Percentiles rank a stretch among this genome's conserved stretches.
Evolutionary conservation across 2,329 filamentous ascomycete species (phyloP).

Genomic region (Apiospora phragmitis): DNA sequence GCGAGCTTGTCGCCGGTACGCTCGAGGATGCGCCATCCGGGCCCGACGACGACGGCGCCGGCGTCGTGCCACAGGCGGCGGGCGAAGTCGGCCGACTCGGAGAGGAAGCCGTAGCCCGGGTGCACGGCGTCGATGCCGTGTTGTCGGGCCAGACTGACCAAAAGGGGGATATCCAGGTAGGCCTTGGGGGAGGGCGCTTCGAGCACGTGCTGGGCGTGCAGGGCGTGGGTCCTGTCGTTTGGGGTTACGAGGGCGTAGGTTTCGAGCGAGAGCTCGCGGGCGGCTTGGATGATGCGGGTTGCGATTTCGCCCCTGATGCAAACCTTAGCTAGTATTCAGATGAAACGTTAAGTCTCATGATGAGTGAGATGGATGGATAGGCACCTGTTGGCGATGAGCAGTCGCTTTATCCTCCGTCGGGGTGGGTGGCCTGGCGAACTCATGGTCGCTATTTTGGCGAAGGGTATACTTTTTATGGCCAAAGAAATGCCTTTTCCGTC

Average conservation of each 20-base stretch:
- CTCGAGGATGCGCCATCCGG: conserved; percentile 51
- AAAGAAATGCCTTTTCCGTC: too few species aligned
- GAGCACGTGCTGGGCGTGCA: conserved; percentile 50
- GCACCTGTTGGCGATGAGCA: conserved; percentile 55
- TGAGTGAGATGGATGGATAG: background rate
- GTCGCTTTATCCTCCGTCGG: conserved; percentile 43
- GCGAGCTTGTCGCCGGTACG: conserved; percentile 29
- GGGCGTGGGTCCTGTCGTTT: conserved; percentile 55
- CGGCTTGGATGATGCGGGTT: conserved; percentile 58
- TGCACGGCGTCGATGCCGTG: conserved; percentile 56
- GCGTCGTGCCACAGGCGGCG: conserved; percentile 45
- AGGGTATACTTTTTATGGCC: background rate
- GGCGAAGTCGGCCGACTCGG: conserved; percentile 63
- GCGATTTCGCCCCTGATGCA: conserved; percentile 61
- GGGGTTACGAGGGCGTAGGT: conserved; percentile 57
- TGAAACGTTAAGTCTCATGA: background rate
- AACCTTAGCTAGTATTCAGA: background rate
- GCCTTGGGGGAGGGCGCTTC: conserved; percentile 42
- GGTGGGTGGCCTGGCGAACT: background rate
- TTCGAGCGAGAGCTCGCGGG: conserved; percentile 57
- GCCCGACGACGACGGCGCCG: conserved; percentile 59
- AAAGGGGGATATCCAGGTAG: conserved; percentile 33
- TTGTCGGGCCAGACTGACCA: conserved; percentile 47
- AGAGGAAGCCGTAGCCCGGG: conserved; percentile 66
- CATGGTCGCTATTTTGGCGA: background rate